Evolutionary conservation across 2,329 filamentous ascomycete species (phyloP), one percentile per base, ranked within the genome.

Genomic region (Monilinia vaccinii-corymbosi): DNA sequence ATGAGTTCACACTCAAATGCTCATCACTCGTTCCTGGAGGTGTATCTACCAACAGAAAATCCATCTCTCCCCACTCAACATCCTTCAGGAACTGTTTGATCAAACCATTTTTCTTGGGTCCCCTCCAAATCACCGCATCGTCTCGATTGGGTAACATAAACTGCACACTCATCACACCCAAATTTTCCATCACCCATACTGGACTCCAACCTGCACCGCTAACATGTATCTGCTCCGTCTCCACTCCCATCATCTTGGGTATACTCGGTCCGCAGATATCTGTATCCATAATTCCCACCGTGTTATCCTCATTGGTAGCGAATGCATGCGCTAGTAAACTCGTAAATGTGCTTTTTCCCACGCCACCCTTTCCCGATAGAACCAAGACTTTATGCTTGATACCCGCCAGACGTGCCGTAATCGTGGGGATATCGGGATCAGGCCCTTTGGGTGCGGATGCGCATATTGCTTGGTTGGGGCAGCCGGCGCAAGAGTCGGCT

Each of bases 51-150:
- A 99, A 81, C 61, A 99, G 72, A 67, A 93, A 96, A 71, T 99
- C 94, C 73, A 97, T 78, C 62, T 95, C 89, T 11, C 94, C 94
- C 94, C 95, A 99, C 71, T 95, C 91, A 8, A 99, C 94, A 70
- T 99, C 95, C 77, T 96, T 97, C 56, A 99, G 76, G 68, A 99
- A 99, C 73, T 95, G 89, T 78, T 99, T 99, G 72, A 99, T 97
- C 60, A 99, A 76, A 0, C 94, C 94, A 70, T 97, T 99, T 81
- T 99, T 99, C 82, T 99, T 99, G 3, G 94, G 88, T 0, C 94
- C 94, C 55, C 94, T 83, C 94, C 94, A 99, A 66, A 99, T 99
- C 45, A 99, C 87, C 4, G 94, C 94, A 71, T 96, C 92, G 73
- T 99, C 93, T 50, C 89, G 82, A 69, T 90, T 91, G 0, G 94